Evolutionary conservation across 169 alveolate species (phyloP), one percentile per base, ranked within the genome.

Genomic region (Eimeria maxima): DNA sequence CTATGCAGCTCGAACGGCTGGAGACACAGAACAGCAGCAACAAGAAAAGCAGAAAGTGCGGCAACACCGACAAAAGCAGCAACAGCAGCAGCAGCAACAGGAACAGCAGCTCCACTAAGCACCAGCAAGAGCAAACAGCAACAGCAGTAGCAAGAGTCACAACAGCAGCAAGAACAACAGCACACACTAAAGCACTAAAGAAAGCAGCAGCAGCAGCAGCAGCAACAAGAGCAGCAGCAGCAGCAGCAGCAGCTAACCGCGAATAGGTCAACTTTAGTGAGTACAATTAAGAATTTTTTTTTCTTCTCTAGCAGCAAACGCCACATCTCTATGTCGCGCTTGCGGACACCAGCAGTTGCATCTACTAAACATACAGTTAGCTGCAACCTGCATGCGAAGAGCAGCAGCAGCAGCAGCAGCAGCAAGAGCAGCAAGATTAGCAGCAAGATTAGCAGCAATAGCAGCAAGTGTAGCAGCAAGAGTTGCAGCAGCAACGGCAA

Each of bases 341-440:
- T 80, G 27, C 93, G 97, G n/a, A 97, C 97, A 10, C 98, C 98
- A 81, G 95, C 97, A 33, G 96, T 92, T 33, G 96, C 95, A 53
- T 98, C 99, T 3, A 98, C 97, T 60, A 98, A 97, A 29, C 98
- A 97, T 38, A 98, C 47, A 44, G 97, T 98, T 45, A 98, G 91
- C 60, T 93, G 90, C 91, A 98, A 93, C 74, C 98, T 97, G 97
- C 53, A 29, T 11, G 60, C 50, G 2, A 6, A 38, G 63, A 76
- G 27, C 87, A 76, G 87, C 76, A 63, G 60, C 69, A 57, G 2
- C 11, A 14, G n/a, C 69, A 60, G 69, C 69, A 60, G 2, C 5
- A 60, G 67, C 67, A 57, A 24, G n/a, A 57, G 67, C 16, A 7
- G 18, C 67, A 8, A 6, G 13, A 87, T 57, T 50, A 60, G 60